These are phyloP conservation scores for Leptomonas seymouri DNA, from an alignment of 208 protist genomes.

Conservation along the genomic window DNA sequence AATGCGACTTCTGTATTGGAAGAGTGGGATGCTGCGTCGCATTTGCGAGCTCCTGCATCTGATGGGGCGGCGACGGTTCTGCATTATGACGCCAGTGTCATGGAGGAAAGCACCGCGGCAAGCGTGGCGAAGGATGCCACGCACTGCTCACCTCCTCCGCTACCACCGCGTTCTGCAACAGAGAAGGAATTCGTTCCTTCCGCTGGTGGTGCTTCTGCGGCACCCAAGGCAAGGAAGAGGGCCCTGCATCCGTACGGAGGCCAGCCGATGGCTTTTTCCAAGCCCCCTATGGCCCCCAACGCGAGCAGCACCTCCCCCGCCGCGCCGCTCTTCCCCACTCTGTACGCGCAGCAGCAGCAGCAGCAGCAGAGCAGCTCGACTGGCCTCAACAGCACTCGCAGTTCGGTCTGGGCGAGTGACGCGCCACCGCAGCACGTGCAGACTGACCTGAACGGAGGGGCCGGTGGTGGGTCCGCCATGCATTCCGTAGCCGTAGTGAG, in stretches of 20 bases:
- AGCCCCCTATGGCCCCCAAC: not conserved
- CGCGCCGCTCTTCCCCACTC: conserved; percentile 6
- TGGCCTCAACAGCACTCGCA: conserved; percentile 17
- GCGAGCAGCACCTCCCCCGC: not conserved
- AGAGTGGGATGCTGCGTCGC: not conserved
- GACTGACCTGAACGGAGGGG: not conserved
- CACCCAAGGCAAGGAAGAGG: conserved; percentile 3
- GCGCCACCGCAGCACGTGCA: not conserved
- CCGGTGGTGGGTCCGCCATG: not conserved
- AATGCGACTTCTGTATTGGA: not conserved
- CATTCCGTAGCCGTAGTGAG: not conserved
- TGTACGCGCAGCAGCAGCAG: conserved; percentile 16
- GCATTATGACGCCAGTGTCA: not conserved
- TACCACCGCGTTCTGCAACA: not conserved
- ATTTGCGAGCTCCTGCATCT: not conserved
- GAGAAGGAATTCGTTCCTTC: not conserved
- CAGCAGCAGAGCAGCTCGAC: conserved; percentile 11
- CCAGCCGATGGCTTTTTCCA: not conserved
- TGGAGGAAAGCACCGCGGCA: not conserved
- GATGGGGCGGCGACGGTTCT: conserved; percentile 3
- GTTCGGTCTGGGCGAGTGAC: conserved; percentile 18
- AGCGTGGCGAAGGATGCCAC: not conserved
- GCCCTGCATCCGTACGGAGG: conserved; percentile 11
- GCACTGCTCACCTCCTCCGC: not conserved
- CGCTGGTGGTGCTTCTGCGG: not conserved